Evolutionary conservation across 768 basidiomycete species (phyloP), one percentile per base, ranked within the genome.

Genomic region (Suillus luteus): DNA sequence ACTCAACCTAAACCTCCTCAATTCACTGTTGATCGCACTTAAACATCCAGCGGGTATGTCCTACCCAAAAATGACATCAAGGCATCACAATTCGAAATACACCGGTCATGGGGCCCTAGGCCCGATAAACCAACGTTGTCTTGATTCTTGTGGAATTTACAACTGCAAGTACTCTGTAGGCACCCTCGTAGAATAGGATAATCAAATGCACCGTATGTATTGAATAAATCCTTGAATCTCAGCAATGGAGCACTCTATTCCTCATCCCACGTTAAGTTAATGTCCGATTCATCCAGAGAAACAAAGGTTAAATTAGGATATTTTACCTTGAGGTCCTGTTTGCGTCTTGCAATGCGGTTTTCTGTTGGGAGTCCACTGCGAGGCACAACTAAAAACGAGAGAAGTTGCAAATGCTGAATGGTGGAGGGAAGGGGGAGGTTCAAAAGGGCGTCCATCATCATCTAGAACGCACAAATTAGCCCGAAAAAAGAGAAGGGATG

Each of bases 241-340:
- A 40, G 24, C 10, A 27, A 58, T 31, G 22, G 22, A 24, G 8
- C 15, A 17, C 19, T 17, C 57, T 17, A 58, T 19, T 27, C 5
- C 5, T 12, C 33, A 58, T 31, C 57, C 61, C 61, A 62, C 24
- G 57, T 58, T 19, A 63, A 14, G 58, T 27, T 48, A 10, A 63
- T 31, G n/a, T 63, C 60, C 31, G 7, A n/a, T 43, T 63, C 60
- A 17, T 62, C 62, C 24, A 63, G 40, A 22, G 57, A 62, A 38
- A 60, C 19, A 35, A 48, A 61, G 1, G 8, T 61, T 41, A 63
- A 15, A 19, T 58, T 58, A n/a, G 62, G 62, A 44, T 41, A 63
- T 46, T 41, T 62, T 44, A 43, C 31, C 5, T 8, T 14, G 1
- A 63, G 46, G 2, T 60, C 59, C 15, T 12, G 62, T 35, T 63